Evolutionary conservation across 2,329 filamentous ascomycete genomes (phyloP), one percentile per base, ranked within the genome.

Genomic region (Phialophora expanda): DNA sequence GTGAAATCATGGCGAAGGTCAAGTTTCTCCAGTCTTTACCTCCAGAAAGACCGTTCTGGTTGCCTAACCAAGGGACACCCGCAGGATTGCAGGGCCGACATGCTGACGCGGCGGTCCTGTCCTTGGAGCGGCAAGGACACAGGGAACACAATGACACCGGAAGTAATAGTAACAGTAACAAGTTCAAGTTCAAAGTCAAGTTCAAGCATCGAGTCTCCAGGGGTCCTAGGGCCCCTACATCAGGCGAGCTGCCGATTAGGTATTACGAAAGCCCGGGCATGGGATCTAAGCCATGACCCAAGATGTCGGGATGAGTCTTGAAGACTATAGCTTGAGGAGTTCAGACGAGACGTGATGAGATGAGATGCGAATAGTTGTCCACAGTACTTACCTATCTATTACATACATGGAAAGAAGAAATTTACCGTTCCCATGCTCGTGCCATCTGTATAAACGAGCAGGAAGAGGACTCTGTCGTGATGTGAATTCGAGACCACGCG

Each of bases 11-110:
- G 26, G 46, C 26, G 24, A 59, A 32, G 30, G 32, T 50, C 44
- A 30, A 22, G n/a, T 59, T 59, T 38, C 34, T 59, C 41, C 26
- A 17, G 22, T 59, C 56, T 11, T 8, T 46, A 41, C 56, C 56
- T 41, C 56, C 56, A 4, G 41, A 44, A 44, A 7, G 38, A 8
- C 38, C 38, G 38, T n/a, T 44, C 17, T 44, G 38, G 38, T 44
- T 8, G 14, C 38, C 38, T 7, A 6, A n/a, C 17, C 6, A 44
- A n/a, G 6, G 6, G 17, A 8, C 17, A 6, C 14, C 3, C 38
- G 38, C 14, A 44, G 17, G 5, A n/a, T 44, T 2, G 14, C n/a
- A n/a, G 17, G 17, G 38, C 17, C 38, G 38, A 7, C 6, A 44
- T 44, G 38, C 38, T n/a, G 38, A 44, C 1, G 38, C 38, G 17